Percentiles rank a stretch among this genome's conserved stretches.
These are phyloP conservation scores for Juncus effusus DNA, from an alignment of 176 grass and related monocot species.

Conservation along the genomic window DNA sequence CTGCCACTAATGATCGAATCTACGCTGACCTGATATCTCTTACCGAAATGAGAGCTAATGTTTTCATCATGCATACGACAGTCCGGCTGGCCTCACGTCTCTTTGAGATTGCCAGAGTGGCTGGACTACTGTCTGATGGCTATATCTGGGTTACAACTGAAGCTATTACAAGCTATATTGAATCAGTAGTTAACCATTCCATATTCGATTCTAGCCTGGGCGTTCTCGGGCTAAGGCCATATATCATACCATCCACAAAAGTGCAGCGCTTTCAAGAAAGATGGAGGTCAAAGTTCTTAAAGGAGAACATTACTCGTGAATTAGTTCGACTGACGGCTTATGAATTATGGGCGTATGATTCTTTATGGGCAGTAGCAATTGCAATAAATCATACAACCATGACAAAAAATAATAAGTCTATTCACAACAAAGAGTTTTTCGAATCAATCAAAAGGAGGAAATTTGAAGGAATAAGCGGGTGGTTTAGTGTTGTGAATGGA, in stretches of 20 bases:
- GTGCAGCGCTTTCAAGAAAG: background rate
- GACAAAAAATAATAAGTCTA: background rate
- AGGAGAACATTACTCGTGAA: background rate
- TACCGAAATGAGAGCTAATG: background rate
- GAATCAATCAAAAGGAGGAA: background rate
- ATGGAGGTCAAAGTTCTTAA: constrained; percentile 7
- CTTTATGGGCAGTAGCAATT: too few relatives aligned
- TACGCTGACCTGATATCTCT: constrained; percentile 2
- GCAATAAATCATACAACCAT: background rate
- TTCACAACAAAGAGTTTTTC: background rate
- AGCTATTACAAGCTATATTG: constrained; percentile 10
- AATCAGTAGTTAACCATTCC: background rate
- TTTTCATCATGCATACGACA: background rate
- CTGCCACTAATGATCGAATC: background rate
- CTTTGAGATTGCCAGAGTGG: constrained; percentile 1
- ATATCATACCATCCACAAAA: constrained; percentile 4
- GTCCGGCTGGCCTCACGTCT: background rate
- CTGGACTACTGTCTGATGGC: constrained; percentile 3
- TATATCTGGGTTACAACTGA: constrained; percentile 18
- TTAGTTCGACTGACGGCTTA: too few relatives aligned
- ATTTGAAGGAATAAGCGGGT: constrained; percentile 7
- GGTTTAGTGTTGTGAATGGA: constrained; percentile 14
- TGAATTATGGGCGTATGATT: too few relatives aligned
- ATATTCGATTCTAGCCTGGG: background rate
- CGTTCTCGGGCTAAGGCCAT: constrained; percentile 10